Evolutionary conservation across 2,329 filamentous ascomycete species (phyloP).

Genomic region (Aplosporella prunicola): DNA sequence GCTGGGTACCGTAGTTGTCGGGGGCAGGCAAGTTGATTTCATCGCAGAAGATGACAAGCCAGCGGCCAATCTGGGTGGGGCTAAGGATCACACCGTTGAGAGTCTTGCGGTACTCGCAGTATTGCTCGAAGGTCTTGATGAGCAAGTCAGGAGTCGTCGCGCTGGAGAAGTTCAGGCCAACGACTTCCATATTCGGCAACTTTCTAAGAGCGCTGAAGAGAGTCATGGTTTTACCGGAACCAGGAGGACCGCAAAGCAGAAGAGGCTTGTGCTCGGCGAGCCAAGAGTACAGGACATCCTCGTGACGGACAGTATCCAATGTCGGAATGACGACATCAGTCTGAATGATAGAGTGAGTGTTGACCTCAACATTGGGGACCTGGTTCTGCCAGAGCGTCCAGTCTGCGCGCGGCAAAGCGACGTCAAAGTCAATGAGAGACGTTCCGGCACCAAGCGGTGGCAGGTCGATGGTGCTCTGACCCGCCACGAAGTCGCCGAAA

Average conservation of each 20-base stretch:
- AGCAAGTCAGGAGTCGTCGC: slow-evolving; percentile 95
- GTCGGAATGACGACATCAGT: slow-evolving; percentile 98
- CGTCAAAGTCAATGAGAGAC: slow-evolving; percentile 93
- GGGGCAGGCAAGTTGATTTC: slow-evolving; percentile 98
- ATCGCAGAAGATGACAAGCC: slow-evolving; percentile 98
- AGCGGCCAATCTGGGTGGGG: slow-evolving; percentile 90
- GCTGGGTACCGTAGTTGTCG: slow-evolving; percentile 94
- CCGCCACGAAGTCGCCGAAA: slow-evolving; percentile 78
- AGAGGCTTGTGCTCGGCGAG: slow-evolving; percentile 97
- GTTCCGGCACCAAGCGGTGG: slow-evolving; percentile 67
- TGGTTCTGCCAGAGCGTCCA: slow-evolving; percentile 93
- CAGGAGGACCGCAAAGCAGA: slow-evolving; percentile 89
- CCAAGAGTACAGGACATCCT: slow-evolving; percentile 99
- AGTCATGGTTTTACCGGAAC: slow-evolving; percentile 99
- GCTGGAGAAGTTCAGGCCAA: slow-evolving; percentile 98
- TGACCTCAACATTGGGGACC: slow-evolving; percentile 90
- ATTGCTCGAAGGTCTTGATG: slow-evolving; percentile 98
- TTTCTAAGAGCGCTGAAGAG: slow-evolving; percentile 95
- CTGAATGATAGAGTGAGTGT: slow-evolving; percentile 95
- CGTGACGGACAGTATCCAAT: slow-evolving; percentile 90
- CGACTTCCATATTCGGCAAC: slow-evolving; percentile 96
- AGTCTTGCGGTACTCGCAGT: slow-evolving; percentile 99
- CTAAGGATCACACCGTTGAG: slow-evolving; percentile 92
- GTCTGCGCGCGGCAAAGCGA: slow-evolving; percentile 73
- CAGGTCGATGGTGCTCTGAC: slow-evolving; percentile 75